Evolutionary conservation across 2,329 filamentous ascomycete genomes (phyloP), one percentile per base, ranked within the genome.

Genomic region (Allantophomopsis lycopodina): DNA sequence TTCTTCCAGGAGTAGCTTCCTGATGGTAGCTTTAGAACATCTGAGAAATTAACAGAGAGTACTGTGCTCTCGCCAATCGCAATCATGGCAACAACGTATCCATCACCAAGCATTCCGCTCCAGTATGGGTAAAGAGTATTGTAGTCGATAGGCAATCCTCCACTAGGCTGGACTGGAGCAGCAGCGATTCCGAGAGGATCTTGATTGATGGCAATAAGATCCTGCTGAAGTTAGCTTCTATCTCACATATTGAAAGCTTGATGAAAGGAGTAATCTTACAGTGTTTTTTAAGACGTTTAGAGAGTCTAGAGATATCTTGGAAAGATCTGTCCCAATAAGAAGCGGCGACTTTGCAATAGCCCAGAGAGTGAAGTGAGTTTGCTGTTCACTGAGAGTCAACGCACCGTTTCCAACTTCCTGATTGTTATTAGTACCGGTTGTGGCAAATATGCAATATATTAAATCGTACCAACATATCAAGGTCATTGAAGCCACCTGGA

Each of bases 401-500:
- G 62, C 43, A 8, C 52, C 47, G 17, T 61, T 61, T 1, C 62
- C 61, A 15, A 64, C 48, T 39, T 53, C n/a, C n/a, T n/a, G n/a
- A n/a, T n/a, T n/a, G n/a, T n/a, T n/a, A n/a, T n/a, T n/a, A n/a
- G n/a, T n/a, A n/a, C n/a, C n/a, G n/a, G n/a, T n/a, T n/a, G n/a
- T n/a, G n/a, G n/a, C n/a, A n/a, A n/a, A n/a, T n/a, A n/a, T n/a
- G n/a, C n/a, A n/a, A n/a, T n/a, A n/a, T n/a, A n/a, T n/a, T n/a
- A n/a, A n/a, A n/a, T n/a, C n/a, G n/a, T n/a, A n/a, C 49, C 15
- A 64, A 42, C 61, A 64, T 64, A 44, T 64, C 61, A n/a, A 62
- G 51, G 50, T 65, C 62, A 1, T 60, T 51, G 55, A 59, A 65
- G 20, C 57, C 53, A 1, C 60, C 61, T n/a, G n/a, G n/a, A n/a